Conservation (phyloP, 495 filamentous ascomycete species). For the Penicillium paradoxum region DNA sequence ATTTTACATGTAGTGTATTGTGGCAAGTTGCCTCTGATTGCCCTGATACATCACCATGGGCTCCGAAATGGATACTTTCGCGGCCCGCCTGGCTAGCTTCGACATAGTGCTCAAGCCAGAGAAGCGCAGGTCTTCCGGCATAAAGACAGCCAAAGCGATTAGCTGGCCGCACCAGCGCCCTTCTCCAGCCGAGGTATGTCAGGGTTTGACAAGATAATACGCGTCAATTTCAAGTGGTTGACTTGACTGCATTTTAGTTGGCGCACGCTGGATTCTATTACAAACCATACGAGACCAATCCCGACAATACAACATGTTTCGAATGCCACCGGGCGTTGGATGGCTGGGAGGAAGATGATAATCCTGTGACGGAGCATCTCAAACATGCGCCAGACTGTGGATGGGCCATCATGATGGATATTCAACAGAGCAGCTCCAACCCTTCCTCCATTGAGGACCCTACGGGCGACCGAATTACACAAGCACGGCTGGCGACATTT, state of each 20-base stretch:
- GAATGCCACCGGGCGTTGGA: constrained; percentile 72
- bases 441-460: constrained; percentile 65
- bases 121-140: constrained; percentile 63
- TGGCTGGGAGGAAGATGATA: constrained; percentile 84
- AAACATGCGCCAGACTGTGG: constrained; percentile 76
- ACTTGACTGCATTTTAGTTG: constrained; percentile 52
- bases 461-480: constrained; percentile 57
- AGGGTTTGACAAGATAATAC: neutral
- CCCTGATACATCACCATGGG: constrained; percentile 20
- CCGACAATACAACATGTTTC: constrained; percentile 89
- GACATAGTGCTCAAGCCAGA: constrained; percentile 51
- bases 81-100: constrained; percentile 73
- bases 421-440: constrained; percentile 61
- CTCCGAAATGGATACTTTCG: constrained; percentile 54
- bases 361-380: constrained; percentile 76
- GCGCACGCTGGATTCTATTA: constrained; percentile 90
- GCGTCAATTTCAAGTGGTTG: constrained; percentile 6
- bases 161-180: constrained; percentile 73
- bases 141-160: constrained; percentile 56
- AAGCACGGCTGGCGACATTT: constrained; percentile 79
- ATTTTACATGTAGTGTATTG: neutral
- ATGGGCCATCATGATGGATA: constrained; percentile 77
- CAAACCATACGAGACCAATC: constrained; percentile 62
- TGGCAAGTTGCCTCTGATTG: constrained; percentile 5
- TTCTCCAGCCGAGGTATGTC: constrained; percentile 58